Percentiles rank a stretch among this genome's conserved stretches.
These are phyloP conservation scores for Fusarium nematophilum DNA, from an alignment of 2,329 filamentous ascomycete genomes.

Conservation along the genomic window DNA sequence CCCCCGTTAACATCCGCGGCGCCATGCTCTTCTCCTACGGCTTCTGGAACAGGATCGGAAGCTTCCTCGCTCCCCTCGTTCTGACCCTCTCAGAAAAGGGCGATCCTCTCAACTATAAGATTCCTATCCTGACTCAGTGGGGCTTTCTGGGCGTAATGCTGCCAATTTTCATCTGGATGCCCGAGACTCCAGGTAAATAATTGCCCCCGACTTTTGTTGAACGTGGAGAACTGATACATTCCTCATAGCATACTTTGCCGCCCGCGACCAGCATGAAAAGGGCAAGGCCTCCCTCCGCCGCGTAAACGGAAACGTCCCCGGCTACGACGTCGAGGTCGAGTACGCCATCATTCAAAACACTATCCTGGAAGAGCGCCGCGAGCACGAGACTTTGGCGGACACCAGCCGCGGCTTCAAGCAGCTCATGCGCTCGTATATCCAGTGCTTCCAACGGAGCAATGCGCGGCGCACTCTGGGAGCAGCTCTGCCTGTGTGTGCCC, in stretches of 20 bases:
- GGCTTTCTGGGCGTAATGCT: conserved; percentile 23
- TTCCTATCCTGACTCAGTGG: conserved; percentile 23
- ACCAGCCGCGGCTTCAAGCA: background rate
- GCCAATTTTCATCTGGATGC: conserved; percentile 22
- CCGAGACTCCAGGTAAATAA: conserved; percentile 17
- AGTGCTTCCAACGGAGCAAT: conserved; percentile 21
- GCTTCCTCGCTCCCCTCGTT: conserved; percentile 15
- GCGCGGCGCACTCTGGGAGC: conserved; percentile 20
- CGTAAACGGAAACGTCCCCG: conserved; percentile 14
- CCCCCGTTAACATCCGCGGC: conserved; percentile 20
- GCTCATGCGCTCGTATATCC: conserved; percentile 4
- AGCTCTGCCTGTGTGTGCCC: conserved; percentile 20
- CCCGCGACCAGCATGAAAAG: conserved; percentile 5
- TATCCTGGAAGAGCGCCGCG: conserved; percentile 15
- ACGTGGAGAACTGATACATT: too few relatives aligned
- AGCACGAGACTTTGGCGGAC: conserved; percentile 2
- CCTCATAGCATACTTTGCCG: conserved; percentile 24
- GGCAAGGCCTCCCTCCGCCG: conserved; percentile 10
- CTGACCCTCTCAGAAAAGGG: conserved; percentile 7
- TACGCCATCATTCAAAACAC: conserved; percentile 24
- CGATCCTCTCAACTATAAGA: conserved; percentile 12
- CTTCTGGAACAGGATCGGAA: conserved; percentile 21
- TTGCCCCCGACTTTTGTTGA: too few relatives aligned
- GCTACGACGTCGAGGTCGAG: conserved; percentile 15
- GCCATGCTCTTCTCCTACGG: conserved; percentile 21